Evolutionary conservation across 495 filamentous ascomycete genomes (phyloP), one percentile per base, ranked within the genome.

Genomic region (Glarea lozoyensis): DNA sequence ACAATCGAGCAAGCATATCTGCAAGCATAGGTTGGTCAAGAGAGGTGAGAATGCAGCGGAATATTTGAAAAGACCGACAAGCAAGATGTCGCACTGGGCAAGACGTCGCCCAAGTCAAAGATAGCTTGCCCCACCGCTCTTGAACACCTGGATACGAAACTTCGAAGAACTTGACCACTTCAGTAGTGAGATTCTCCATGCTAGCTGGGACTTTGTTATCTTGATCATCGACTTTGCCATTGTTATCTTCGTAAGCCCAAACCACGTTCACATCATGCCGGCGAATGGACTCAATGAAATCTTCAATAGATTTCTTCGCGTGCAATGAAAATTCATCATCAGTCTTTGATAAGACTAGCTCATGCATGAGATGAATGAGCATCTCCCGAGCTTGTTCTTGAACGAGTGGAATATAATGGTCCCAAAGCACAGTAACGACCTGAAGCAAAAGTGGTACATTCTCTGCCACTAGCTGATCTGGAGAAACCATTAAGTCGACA

Each of bases 371-470:
- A 67, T 98, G 92, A 23, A 98, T 88, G 12, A 97, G 73, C 92
- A 98, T 94, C 55, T 98, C 92, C 33, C 89, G 79, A 30, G 92
- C 88, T 59, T 97, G 88, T 46, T 97, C 92, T 53, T 95, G 92
- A 1, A 98, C 90, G 10, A 95, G 76, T n/a, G 86, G 75, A 2
- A 82, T 93, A 53, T 97, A 93, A 43, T 95, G 87, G 57, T 98
- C 92, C 92, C 92, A 98, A 10, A 96, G 73, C 1, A 95, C 86
- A 24, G 92, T 81, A 12, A 95, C 79, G 12, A 93, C 86, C 63
- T 98, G 92, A 10, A 98, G 64, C 37, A 98, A 64, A 16, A 92
- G 73, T 24, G 89, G 83, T 4, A 96, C 72, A 48, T 86, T 83
- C 12, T 92, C 83, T 10, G 75, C 59, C 17, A 76, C 66, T 15